These are phyloP conservation scores for Rhizopus arrhizus DNA, from an alignment of 371 early-diverging fungal genomes.

Conservation along the genomic window DNA sequence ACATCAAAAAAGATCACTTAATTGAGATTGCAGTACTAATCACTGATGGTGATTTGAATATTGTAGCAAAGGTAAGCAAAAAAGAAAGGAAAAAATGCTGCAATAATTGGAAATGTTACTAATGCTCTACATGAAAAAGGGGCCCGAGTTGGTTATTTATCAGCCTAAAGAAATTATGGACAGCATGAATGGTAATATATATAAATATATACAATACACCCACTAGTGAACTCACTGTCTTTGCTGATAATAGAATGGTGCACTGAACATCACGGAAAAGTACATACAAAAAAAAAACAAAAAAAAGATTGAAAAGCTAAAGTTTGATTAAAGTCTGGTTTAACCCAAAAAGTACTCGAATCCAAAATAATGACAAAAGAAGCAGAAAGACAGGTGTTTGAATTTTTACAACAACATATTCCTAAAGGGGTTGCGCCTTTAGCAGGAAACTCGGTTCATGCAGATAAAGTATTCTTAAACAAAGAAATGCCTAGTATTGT, in stretches of 20 bases:
- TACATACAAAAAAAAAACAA: conserved; percentile 40
- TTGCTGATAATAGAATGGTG: conserved; percentile 75
- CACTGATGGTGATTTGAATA: conserved; percentile 83
- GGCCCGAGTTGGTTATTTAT: conserved; percentile 81
- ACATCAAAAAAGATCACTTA: conserved; percentile 65
- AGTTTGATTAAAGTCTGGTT: conserved; percentile 64
- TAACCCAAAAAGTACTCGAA: conserved; percentile 77
- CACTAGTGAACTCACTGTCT: background rate
- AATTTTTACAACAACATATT: conserved; percentile 73
- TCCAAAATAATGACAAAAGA: conserved; percentile 69
- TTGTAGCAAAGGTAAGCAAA: conserved; percentile 69
- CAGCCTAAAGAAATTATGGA: conserved; percentile 80
- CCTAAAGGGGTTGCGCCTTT: conserved; percentile 68
- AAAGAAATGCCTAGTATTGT: conserved; percentile 82
- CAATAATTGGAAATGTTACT: too few species aligned
- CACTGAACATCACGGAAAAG: conserved; percentile 78
- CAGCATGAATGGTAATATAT: conserved; percentile 68
- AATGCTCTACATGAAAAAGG: conserved; percentile 32
- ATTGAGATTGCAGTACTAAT: conserved; percentile 90
- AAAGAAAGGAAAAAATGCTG: background rate
- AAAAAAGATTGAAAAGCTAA: conserved; percentile 64
- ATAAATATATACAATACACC: background rate
- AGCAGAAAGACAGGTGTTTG: conserved; percentile 74
- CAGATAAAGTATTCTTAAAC: conserved; percentile 80
- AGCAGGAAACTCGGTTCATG: conserved; percentile 94